Conservation (phyloP, 108 stramenopile genomes). For the Asterionellopsis glacialis region DNA sequence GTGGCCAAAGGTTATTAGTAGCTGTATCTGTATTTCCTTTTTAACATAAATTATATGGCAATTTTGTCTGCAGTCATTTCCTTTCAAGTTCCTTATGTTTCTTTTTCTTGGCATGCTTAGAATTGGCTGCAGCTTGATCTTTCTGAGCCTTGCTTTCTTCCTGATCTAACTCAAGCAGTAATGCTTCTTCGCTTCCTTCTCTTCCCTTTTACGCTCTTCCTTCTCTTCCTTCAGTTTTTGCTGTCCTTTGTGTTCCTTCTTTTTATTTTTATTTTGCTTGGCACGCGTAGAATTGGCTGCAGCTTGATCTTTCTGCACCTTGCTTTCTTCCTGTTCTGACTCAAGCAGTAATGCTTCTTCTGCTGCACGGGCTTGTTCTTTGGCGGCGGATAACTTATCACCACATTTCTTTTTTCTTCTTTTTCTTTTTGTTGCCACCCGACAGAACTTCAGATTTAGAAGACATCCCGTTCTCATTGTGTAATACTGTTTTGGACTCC, state of each 20-base stretch:
- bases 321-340: constrained; percentile 67
- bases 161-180: too few relatives aligned
- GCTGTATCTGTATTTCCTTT: too few relatives aligned
- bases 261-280: constrained; percentile 88
- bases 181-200: constrained; percentile 35
- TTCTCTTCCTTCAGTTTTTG: constrained; percentile 73
- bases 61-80: too few relatives aligned
- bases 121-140: too few relatives aligned
- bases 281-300: constrained; percentile 68
- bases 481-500: constrained; percentile 13
- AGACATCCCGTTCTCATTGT: constrained; percentile 28
- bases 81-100: constrained; percentile 42
- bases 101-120: too few relatives aligned
- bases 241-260: constrained; percentile 79
- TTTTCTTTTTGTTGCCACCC: constrained; percentile 28
- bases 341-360: constrained; percentile 81
- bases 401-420: constrained; percentile 50
- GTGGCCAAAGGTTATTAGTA: too few relatives aligned
- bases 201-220: constrained; percentile 49
- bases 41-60: too few relatives aligned
- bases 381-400: constrained; percentile 45
- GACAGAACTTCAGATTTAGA: constrained; percentile 8
- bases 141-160: too few relatives aligned
- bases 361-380: constrained; percentile 75
- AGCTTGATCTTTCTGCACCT: constrained; percentile 62